Percentiles rank a stretch among this genome's conserved stretches.
Evolutionary conservation across 129 eudicot species (phyloP).

Genomic region (Heracleum sosnowskyi): DNA sequence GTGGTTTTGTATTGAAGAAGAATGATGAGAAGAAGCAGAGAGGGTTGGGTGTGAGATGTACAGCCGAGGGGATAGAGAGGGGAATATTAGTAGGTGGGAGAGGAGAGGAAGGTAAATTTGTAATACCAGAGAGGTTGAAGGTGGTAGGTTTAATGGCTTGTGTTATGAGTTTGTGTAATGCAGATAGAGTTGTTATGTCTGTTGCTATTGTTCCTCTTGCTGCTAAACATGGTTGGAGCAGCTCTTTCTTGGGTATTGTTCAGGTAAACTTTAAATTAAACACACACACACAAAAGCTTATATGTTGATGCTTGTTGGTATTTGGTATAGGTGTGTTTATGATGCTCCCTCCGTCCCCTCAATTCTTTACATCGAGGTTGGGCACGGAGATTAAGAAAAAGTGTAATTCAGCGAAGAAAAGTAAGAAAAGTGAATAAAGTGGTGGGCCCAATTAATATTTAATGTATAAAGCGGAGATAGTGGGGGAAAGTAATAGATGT

Average conservation of each 20-base stretch:
- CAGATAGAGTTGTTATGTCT: constrained; percentile 94
- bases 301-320: background rate
- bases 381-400: too few relatives aligned
- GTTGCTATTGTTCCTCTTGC: constrained; percentile 94
- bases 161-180: constrained; percentile 92
- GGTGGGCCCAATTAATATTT: too few relatives aligned
- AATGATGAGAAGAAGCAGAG: constrained; percentile 14
- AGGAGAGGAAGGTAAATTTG: constrained; percentile 35
- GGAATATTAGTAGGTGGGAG: constrained; percentile 40
- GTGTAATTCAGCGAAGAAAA: too few relatives aligned
- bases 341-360: too few relatives aligned
- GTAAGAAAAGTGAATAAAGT: too few relatives aligned
- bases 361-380: too few relatives aligned
- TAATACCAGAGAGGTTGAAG: constrained; percentile 60
- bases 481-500: too few relatives aligned
- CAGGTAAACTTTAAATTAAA: constrained; percentile 41
- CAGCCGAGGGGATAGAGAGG: constrained; percentile 76
- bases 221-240: constrained; percentile 79
- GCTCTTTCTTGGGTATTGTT: constrained; percentile 86
- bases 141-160: constrained; percentile 89
- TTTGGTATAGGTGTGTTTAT: background rate
- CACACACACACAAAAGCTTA: background rate
- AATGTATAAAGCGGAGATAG: too few relatives aligned
- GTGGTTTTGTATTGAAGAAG: constrained; percentile 15
- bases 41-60: constrained; percentile 39